Percentiles rank a stretch among this genome's conserved stretches.
Evolutionary conservation across 768 basidiomycete species (phyloP).

Genomic region (Suillus americanus): DNA sequence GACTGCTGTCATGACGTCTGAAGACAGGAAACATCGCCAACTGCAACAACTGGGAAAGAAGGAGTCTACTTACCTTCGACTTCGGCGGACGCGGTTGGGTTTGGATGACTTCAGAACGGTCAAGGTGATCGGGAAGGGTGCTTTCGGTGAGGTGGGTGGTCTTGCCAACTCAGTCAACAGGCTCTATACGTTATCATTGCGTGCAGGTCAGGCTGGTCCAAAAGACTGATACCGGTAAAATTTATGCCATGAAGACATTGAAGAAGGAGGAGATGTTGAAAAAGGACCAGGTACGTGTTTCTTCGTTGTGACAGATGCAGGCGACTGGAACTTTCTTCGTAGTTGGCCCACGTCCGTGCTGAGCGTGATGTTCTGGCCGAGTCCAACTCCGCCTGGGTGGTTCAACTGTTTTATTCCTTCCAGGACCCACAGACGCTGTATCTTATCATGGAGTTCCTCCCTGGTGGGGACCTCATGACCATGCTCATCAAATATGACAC

Average conservation of each 20-base stretch:
- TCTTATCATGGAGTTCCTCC: constrained; percentile 98
- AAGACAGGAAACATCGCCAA: constrained; percentile 86
- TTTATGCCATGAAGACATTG: constrained; percentile 98
- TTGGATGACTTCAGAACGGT: constrained; percentile 93
- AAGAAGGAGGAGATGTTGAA: constrained; percentile 99
- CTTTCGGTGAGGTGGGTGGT: constrained; percentile 86
- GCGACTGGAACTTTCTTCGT: constrained; percentile 6
- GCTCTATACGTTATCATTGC: background rate
- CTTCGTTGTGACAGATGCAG: background rate
- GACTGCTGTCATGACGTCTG: constrained; percentile 64
- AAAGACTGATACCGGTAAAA: constrained; percentile 95
- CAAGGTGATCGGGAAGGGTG: constrained; percentile 98
- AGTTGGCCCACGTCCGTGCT: constrained; percentile 98
- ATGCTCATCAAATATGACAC: constrained; percentile 99
- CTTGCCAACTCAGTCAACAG: background rate
- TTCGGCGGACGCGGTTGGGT: constrained; percentile 86
- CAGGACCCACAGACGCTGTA: constrained; percentile 92
- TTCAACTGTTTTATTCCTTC: constrained; percentile 97
- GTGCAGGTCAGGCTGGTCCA: constrained; percentile 85
- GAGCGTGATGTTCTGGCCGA: constrained; percentile 97
- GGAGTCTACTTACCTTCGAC: constrained; percentile 84
- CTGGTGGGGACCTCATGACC: constrained; percentile 98
- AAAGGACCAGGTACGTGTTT: constrained; percentile 82
- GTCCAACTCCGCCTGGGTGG: constrained; percentile 94
- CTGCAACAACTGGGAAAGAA: constrained; percentile 82